A percentile compares a stretch with the other conserved stretches of the same genome.
Conservation (phyloP, 371 early-diverging fungal genomes). For the Syncephalastrum monosporum region DNA sequence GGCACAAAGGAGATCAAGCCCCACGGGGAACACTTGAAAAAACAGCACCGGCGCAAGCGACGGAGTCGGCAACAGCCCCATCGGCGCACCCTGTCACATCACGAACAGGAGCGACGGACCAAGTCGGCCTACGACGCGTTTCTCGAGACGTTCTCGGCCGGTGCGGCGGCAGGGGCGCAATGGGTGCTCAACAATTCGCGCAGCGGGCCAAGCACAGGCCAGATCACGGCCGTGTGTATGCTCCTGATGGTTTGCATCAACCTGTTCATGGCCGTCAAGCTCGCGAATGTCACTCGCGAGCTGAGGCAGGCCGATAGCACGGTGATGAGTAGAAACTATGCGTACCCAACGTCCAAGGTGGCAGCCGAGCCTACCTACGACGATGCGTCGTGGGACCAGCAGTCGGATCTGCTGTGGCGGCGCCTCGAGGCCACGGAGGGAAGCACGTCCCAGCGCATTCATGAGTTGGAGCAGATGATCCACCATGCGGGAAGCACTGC, state of each 20-base stretch:
- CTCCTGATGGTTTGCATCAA: constrained; percentile 31
- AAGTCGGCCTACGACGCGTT: constrained; percentile 4
- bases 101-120: not conserved
- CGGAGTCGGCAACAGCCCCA: constrained; percentile 2
- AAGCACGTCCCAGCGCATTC: too few species aligned
- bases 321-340: not conserved
- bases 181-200: constrained; percentile 8
- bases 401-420: not conserved
- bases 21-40: constrained; percentile 8
- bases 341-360: not conserved
- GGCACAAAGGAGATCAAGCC: constrained; percentile 5
- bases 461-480: constrained; percentile 11
- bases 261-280: constrained; percentile 33
- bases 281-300: constrained; percentile 20
- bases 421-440: too few species aligned
- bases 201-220: constrained; percentile 14
- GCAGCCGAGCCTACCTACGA: not conserved
- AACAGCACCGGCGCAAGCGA: constrained; percentile 7
- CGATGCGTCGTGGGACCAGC: not conserved
- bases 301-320: not conserved
- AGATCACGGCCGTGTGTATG: constrained; percentile 28
- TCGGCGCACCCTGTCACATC: not conserved
- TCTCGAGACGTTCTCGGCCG: constrained; percentile 13
- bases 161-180: constrained; percentile 4
- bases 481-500: constrained; percentile 7